Percentiles rank a stretch among this genome's conserved stretches.
These are phyloP conservation scores for Suhomyces taliae DNA, from an alignment of 1,139 yeast genomes.

Conservation along the genomic window DNA sequence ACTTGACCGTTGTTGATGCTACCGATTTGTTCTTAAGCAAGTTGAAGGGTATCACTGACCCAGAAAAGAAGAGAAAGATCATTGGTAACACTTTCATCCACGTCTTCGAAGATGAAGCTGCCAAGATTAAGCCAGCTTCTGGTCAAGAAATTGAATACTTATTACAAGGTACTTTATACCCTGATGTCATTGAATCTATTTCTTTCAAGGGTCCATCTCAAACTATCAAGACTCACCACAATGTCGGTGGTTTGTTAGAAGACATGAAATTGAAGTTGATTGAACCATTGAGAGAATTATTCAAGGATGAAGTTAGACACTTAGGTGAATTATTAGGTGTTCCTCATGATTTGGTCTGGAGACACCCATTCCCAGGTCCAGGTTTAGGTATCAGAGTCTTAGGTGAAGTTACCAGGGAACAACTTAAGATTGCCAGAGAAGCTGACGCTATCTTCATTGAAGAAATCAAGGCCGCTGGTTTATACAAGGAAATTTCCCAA, in stretches of 20 bases:
- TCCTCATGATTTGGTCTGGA: conserved; percentile 97
- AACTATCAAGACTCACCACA: conserved; percentile 98
- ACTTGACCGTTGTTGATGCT: conserved; percentile 93
- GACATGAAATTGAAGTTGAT: conserved; percentile 97
- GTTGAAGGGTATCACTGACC: conserved; percentile 93
- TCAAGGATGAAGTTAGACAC: conserved; percentile 97
- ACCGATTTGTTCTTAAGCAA: conserved; percentile 82
- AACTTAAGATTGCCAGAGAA: conserved; percentile 94
- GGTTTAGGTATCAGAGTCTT: conserved; percentile 98
- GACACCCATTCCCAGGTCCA: conserved; percentile 99
- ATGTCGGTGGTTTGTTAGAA: conserved; percentile 96
- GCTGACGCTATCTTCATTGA: conserved; percentile 95
- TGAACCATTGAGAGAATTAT: conserved; percentile 96
- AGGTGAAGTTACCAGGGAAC: conserved; percentile 92
- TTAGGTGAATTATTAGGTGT: conserved; percentile 93
- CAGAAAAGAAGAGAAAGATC: conserved; percentile 98
- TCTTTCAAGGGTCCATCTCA: conserved; percentile 99
- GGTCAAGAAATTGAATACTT: conserved; percentile 90
- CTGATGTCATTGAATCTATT: conserved; percentile 97
- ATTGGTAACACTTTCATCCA: conserved; percentile 98
- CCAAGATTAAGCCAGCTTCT: conserved; percentile 82
- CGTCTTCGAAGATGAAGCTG: conserved; percentile 95
- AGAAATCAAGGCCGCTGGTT: conserved; percentile 90
- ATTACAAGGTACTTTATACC: conserved; percentile 96
- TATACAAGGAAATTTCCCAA: conserved; percentile 90